Evolutionary conservation across 768 basidiomycete genomes (phyloP).

Genomic region (Kwoniella sp.): DNA sequence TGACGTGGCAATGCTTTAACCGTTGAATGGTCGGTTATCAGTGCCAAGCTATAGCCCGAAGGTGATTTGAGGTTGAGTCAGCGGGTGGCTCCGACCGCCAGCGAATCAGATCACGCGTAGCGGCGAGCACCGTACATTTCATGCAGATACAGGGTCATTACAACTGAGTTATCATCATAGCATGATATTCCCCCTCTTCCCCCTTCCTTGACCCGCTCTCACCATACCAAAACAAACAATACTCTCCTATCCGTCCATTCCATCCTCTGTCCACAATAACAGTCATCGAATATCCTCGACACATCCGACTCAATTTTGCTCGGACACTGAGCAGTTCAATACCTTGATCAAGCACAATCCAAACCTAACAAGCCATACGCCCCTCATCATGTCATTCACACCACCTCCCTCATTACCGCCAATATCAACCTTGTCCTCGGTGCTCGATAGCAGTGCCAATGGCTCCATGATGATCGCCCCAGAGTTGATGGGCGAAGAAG

Average conservation of each 20-base stretch:
- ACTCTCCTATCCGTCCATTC: neutral
- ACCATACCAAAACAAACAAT: neutral
- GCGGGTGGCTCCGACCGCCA: conserved; percentile 2
- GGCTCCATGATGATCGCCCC: conserved; percentile 20
- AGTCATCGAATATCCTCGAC: neutral
- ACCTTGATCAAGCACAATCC: neutral
- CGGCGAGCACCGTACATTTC: neutral
- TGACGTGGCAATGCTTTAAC: neutral
- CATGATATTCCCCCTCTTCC: neutral
- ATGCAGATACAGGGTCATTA: neutral
- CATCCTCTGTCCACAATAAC: neutral
- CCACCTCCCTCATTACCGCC: conserved; percentile 13
- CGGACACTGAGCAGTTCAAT: no score
- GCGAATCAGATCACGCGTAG: neutral
- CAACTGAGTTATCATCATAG: neutral
- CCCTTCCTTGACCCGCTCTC: neutral
- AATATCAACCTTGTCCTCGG: conserved; percentile 15
- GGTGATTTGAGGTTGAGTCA: no score
- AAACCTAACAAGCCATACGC: no score
- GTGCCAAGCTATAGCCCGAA: neutral
- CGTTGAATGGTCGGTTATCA: conserved; percentile 3
- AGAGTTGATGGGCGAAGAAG: conserved; percentile 29
- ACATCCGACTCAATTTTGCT: neutral
- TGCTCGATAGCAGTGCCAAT: conserved; percentile 7
- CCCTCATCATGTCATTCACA: conserved; percentile 17